Base-by-base conservation (phyloP, 176 grass and related monocot genomes). In the Phragmites australis region DNA sequence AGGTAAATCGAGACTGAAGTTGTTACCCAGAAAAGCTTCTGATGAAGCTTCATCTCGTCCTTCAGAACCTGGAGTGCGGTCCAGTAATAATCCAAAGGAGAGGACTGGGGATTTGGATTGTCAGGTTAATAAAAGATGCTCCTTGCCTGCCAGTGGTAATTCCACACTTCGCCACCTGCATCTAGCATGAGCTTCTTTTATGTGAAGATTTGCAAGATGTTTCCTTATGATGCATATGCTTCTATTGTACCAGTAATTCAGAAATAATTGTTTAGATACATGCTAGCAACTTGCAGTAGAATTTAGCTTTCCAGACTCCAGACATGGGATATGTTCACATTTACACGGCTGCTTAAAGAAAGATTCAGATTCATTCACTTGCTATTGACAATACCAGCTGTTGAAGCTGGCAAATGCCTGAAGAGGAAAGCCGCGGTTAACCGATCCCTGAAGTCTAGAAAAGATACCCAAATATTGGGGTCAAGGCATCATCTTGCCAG, bases 21-120 rank as follows among this genome's bases (percentile, higher is more conserved):
- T 81, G 49, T 72, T 72, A 58, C 70, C 82, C 12, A 87, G 87
- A 60, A 90, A 89, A 76, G 74, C 69, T 66, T 75, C 60, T 74
- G 86, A 90, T 53, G 89, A 94, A 72, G 75, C 64, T 48, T 77
- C 78, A 31, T 89, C 86, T 62, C 75, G 43, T 43, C 86, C 86
- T 79, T 88, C 62, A 21, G 86, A 65, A 82, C 73, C 82, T 59
- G 86, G 88, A 72, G 18, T 49, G 43, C 71, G 86, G 6, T 89
- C 90, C 21, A 63, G 77, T 29, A 94, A 92, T 84, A 94, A 91
- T 81, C 92, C 96, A 26, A 94, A 85, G 80, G 95, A 91, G 81
- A 89, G 96, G 60, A 77, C 48, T 48, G 65, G 60, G 17, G 78
- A 86, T 49, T 59, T 86, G 31, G 78, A 86, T 41, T 74, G 75